A percentile compares a stretch with the other conserved stretches of the same genome.
These are phyloP conservation scores for Aspergillus felis DNA, from an alignment of 2,329 filamentous ascomycete species.

Conservation along the genomic window DNA sequence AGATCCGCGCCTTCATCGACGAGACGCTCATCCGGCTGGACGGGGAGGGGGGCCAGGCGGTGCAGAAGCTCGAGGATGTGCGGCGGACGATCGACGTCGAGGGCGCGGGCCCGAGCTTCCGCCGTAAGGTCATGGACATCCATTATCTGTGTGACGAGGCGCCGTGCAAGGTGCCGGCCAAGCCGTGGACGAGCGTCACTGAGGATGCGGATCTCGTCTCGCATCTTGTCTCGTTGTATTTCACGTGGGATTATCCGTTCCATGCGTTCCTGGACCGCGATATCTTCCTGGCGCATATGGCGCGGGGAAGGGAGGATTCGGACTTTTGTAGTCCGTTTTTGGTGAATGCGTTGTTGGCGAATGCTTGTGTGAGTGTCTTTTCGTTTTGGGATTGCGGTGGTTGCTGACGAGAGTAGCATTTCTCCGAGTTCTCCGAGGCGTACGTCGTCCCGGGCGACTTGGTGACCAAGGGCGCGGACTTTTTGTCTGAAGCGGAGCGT, in stretches of 20 bases:
- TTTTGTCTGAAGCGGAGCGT: conserved; percentile 35
- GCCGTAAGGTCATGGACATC: conserved; percentile 40
- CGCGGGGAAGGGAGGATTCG: conserved; percentile 42
- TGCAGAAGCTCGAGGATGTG: conserved; percentile 26
- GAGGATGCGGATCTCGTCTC: conserved; percentile 68
- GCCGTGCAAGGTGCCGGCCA: conserved; percentile 31
- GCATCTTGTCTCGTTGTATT: conserved; percentile 87
- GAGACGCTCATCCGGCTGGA: conserved; percentile 23
- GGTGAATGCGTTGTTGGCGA: conserved; percentile 84
- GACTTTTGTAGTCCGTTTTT: conserved; percentile 79
- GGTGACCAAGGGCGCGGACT: conserved; percentile 33
- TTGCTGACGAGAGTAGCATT: conserved; percentile 23
- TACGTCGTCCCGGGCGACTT: conserved; percentile 35
- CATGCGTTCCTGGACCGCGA: conserved; percentile 76
- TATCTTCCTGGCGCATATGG: conserved; percentile 60
- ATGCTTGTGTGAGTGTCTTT: conserved; percentile 34
- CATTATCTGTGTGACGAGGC: conserved; percentile 37
- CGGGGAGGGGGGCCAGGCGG: conserved; percentile 6
- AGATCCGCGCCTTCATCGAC: conserved; percentile 33
- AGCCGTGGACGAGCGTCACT: conserved; percentile 76
- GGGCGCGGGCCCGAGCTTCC: conserved; percentile 28
- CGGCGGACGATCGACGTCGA: conserved; percentile 27
- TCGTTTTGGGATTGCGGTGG: background rate
- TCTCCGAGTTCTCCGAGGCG: conserved; percentile 37
- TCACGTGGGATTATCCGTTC: conserved; percentile 89